Evolutionary conservation across 2,329 filamentous ascomycete species (phyloP).

Genomic region (Trichoderma pleuroti): DNA sequence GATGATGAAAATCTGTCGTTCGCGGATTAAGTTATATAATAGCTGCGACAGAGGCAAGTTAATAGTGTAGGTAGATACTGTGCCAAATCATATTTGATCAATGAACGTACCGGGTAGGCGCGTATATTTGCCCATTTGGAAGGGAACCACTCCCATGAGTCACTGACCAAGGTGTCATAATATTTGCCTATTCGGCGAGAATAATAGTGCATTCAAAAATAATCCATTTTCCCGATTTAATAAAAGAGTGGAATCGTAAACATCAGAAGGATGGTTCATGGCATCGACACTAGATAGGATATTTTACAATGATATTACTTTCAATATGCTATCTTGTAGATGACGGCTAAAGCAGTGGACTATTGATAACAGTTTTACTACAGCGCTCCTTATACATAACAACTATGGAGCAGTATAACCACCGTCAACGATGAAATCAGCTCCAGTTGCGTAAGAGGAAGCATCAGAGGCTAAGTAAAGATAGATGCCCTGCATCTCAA

Average conservation of each 20-base stretch:
- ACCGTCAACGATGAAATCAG: constrained; percentile 19
- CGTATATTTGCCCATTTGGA: neutral
- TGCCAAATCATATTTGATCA: neutral
- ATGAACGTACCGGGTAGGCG: neutral
- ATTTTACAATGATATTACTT: neutral
- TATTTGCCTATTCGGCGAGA: neutral
- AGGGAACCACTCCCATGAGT: neutral
- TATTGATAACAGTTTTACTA: neutral
- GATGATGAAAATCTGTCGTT: no score
- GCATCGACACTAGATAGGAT: neutral
- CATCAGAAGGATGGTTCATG: neutral
- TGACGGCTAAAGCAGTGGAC: neutral
- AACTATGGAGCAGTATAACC: constrained; percentile 40
- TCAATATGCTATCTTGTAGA: neutral
- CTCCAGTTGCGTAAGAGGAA: constrained; percentile 9
- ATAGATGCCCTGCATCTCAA: constrained; percentile 55
- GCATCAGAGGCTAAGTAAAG: constrained; percentile 26
- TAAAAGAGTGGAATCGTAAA: neutral
- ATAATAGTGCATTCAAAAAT: neutral
- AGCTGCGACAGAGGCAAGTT: neutral
- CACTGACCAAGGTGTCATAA: neutral
- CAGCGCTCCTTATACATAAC: neutral
- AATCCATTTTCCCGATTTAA: neutral
- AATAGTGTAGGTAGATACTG: neutral
- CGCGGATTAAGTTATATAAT: neutral